A percentile compares a stretch with the other conserved stretches of the same genome.
phyloP scores from a whole-genome alignment of 1,284 basidiomycete genomes.

The Cutaneotrichosporon spelunceum region DNA sequence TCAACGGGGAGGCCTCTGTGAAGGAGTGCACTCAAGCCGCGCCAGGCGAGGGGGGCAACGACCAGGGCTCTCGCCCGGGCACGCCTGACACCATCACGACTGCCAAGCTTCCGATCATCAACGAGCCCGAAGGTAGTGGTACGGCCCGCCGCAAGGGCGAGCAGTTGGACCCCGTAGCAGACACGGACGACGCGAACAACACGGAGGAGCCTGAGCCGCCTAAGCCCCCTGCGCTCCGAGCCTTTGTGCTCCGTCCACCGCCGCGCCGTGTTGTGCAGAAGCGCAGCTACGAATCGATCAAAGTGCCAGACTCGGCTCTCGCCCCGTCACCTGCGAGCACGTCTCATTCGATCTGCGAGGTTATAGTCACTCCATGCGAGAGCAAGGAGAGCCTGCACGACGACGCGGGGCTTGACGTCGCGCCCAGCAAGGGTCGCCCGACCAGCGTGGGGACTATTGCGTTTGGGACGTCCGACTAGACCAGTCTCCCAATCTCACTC shows the following conservation, averaged over 20 bases:
- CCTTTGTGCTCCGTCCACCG: conserved; percentile 23
- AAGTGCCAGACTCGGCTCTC: not conserved
- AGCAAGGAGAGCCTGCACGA: conserved; percentile 9
- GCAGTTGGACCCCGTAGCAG: not conserved
- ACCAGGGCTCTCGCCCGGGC: not conserved
- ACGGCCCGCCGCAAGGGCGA: not conserved
- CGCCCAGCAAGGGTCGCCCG: conserved; percentile 3
- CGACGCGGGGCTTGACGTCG: not conserved
- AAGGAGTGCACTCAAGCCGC: not conserved
- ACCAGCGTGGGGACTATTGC: conserved; percentile 14
- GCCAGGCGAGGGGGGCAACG: conserved; percentile 2
- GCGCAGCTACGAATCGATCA: conserved; percentile 25
- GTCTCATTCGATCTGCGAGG: conserved; percentile 1
- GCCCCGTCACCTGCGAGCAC: not conserved
- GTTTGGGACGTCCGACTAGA: conserved; percentile 12
- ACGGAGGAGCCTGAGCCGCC: not conserved
- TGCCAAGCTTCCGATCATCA: not conserved
- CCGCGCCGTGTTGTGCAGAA: conserved; percentile 26
- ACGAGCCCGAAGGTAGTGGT: not conserved
- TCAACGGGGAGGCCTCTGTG: not conserved
- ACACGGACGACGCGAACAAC: conserved; percentile 4
- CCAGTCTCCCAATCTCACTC: not conserved
- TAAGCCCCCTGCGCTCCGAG: conserved; percentile 13
- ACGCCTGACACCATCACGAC: conserved; percentile 3
- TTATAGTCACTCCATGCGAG: conserved; percentile 17